Base-by-base conservation (phyloP, 192 early-diverging fungal species). In the Bifiguratus adelaidae region DNA sequence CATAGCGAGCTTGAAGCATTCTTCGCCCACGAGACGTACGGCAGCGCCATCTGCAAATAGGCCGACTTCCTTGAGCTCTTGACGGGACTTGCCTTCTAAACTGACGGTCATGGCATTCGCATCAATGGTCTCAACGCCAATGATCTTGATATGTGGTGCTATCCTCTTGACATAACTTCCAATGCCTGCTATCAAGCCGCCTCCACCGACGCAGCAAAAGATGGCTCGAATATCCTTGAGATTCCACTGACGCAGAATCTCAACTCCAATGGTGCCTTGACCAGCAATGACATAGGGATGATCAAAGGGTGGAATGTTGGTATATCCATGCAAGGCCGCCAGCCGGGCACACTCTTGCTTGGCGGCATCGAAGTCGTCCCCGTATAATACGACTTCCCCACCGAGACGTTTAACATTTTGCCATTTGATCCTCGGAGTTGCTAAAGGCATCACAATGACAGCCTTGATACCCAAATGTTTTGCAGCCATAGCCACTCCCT, bases 281-380 rank as follows among this genome's bases (percentile, higher is more conserved):
- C 96, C 96, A n/a, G 96, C 96, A 62, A 97, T 97, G 16, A 99
- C 94, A 56, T 86, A 82, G 4, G 94, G 96, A 48, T 97, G 93
- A 63, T 99, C 94, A 60, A 89, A 99, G 4, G 96, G 95, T 12
- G 91, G 95, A 54, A 99, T 95, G 60, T 96, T 86, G 46, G 83
- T 87, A 30, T 83, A 77, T 9, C 86, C 80, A 19, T 84, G 68
- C 16, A 86, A 48, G 41, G 69, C 57, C 5, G 69, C 65, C 36
- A 98, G 65, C 28, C 89, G 63, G 48, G 64, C 67, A 63, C 89
- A 89, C 59, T 96, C 90, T 0, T 49, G 47, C 65, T 96, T 96
- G 47, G 92, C 89, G 52, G 90, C 91, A 53, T 97, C 92, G 66
- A 99, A 97, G 48, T 96, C 91, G 45, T 82, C 69, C 30, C 96